Base-by-base conservation (phyloP, 371 early-diverging fungal species). In the Syncephalis fuscata region DNA sequence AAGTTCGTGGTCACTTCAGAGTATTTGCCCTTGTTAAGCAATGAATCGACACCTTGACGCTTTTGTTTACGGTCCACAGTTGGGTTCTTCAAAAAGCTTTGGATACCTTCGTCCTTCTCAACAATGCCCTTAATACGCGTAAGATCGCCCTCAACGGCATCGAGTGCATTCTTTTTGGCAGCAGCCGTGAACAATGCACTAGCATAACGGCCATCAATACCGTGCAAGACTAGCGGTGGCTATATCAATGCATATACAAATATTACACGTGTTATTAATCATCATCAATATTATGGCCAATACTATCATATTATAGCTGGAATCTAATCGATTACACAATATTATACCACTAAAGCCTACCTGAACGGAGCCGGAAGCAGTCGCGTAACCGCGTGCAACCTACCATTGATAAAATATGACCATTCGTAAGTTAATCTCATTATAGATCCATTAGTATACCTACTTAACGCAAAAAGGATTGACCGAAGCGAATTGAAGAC, bases 191-290 rank as follows among this genome's bases (percentile, higher is more conserved):
- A 96, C 50, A 96, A 77, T 36, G 97, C 95, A 20, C 94, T 91
- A 50, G 97, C 95, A 62, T 96, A 96, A 59, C 92, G 87, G 58
- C 97, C 97, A 47, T 91, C 90, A 62, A 96, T 82, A 56, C 92
- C 91, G 75, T 83, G 80, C 46, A 96, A 74, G 37, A 76, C 72
- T 39, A 90, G 50, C 25, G 93, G 93, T 44, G 80, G 76, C 87
- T 89, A 58, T 47, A 43, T 39, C 4, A 39, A 19, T 39, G 11
- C 36, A 20, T 39, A 40, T 26, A 46, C 24, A 11, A 24, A 20
- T 21, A 39, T 45, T 22, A 41, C 14, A n/a, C 17, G 11, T 10
- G n/a, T n/a, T n/a, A n/a, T n/a, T n/a, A n/a, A n/a, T n/a, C n/a
- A n/a, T n/a, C n/a, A n/a, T n/a, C n/a, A n/a, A n/a, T n/a, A n/a